These are phyloP conservation scores for Rhexocercosporidium sp. DNA, from an alignment of 2,329 filamentous ascomycete species.

Conservation along the genomic window DNA sequence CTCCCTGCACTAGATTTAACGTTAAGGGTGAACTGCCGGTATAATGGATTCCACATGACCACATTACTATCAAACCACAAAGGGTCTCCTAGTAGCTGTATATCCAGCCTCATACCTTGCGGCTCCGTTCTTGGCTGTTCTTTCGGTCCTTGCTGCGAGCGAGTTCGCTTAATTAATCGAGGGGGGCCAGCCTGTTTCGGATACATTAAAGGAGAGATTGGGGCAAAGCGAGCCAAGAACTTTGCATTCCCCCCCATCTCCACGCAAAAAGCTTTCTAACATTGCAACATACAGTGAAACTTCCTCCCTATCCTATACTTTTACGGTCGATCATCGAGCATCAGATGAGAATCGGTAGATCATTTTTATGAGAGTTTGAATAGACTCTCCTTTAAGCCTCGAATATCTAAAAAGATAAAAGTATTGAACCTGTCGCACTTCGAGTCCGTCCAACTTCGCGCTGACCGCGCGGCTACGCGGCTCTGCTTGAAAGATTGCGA, in stretches of 20 bases:
- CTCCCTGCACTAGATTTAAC: too few relatives aligned
- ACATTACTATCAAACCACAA: background rate
- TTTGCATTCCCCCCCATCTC: background rate
- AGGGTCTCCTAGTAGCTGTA: background rate
- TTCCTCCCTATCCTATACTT: background rate
- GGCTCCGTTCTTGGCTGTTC: background rate
- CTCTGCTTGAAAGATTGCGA: background rate
- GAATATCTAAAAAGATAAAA: background rate
- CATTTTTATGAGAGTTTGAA: too few relatives aligned
- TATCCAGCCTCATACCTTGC: background rate
- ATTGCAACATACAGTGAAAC: too few relatives aligned
- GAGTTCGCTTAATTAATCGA: background rate
- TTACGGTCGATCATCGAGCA: background rate
- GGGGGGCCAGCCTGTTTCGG: background rate
- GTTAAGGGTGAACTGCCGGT: too few relatives aligned
- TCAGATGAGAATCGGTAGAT: too few relatives aligned
- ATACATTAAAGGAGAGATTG: background rate
- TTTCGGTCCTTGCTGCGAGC: background rate
- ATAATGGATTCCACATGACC: too few relatives aligned
- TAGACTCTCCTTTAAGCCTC: too few relatives aligned
- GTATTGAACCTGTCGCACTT: background rate
- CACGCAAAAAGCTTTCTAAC: background rate
- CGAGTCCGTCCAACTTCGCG: background rate
- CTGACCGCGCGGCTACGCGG: background rate
- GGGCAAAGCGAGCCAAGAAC: background rate